Evolutionary conservation across 306 rosid genomes (phyloP).

Genomic region (Albizia julibrissin): DNA sequence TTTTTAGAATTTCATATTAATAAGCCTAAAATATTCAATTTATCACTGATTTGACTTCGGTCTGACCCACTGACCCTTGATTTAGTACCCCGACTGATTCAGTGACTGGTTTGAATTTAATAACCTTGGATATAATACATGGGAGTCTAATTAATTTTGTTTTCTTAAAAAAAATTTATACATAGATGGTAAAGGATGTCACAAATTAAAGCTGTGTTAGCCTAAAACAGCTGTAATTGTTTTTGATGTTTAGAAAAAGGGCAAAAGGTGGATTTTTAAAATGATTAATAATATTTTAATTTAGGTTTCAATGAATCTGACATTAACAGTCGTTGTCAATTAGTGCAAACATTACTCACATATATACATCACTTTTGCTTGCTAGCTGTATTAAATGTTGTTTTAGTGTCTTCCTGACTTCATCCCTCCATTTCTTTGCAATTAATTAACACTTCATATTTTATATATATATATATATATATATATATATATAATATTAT

Average conservation of each 20-base stretch:
- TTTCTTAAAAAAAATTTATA: no score
- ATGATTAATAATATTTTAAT: neutral
- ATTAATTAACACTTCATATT: neutral
- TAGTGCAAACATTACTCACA: constrained; percentile 5
- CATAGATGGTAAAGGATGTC: neutral
- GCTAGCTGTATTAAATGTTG: constrained; percentile 5
- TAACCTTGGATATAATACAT: no score
- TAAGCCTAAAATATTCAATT: no score
- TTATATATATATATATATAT: neutral
- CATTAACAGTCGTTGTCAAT: constrained; percentile 2
- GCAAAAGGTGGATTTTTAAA: neutral
- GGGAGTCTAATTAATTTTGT: no score
- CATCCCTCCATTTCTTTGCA: neutral
- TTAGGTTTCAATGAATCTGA: constrained; percentile 1
- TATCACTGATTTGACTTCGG: no score
- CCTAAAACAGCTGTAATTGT: neutral
- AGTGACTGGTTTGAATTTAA: no score
- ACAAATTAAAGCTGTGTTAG: neutral
- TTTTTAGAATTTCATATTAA: no score
- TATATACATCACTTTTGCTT: neutral
- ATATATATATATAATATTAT: no score
- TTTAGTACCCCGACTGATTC: no score
- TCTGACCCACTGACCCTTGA: no score
- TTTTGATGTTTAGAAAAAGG: neutral
- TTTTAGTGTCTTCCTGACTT: neutral